Evolutionary conservation across 2,329 filamentous ascomycete genomes (phyloP).

Genomic region (Diaporthe humulicola): DNA sequence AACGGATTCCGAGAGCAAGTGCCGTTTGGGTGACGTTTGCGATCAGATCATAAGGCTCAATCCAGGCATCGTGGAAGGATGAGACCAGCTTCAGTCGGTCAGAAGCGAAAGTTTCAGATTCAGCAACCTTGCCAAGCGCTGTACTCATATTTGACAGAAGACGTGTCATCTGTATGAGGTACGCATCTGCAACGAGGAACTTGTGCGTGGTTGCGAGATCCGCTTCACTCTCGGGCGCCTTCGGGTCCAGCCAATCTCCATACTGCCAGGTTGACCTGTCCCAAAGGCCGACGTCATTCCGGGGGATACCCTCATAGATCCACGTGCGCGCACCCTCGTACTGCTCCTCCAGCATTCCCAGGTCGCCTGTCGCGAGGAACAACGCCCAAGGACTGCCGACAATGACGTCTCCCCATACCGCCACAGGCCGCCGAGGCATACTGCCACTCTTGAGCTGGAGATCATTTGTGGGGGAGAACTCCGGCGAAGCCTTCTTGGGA

Average conservation of each 20-base stretch:
- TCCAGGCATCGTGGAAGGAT: conserved; percentile 12
- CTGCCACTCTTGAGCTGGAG: neutral
- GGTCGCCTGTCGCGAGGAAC: neutral
- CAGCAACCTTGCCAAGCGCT: neutral
- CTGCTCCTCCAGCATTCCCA: conserved; percentile 42
- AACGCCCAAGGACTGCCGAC: conserved; percentile 17
- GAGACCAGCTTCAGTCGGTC: neutral
- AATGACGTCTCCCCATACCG: conserved; percentile 8
- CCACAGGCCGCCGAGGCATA: conserved; percentile 1
- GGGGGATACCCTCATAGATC: conserved; percentile 46
- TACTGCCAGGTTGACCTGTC: conserved; percentile 43
- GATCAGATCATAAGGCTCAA: conserved; percentile 12
- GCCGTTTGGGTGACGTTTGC: conserved; percentile 16
- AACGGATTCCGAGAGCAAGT: conserved; percentile 14
- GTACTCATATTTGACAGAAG: conserved; percentile 12
- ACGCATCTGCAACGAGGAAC: conserved; percentile 16
- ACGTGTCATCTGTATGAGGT: conserved; percentile 24
- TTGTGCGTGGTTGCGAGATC: neutral
- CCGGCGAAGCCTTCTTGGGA: neutral
- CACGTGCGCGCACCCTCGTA: conserved; percentile 48
- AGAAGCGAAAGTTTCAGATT: neutral
- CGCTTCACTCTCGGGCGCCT: conserved; percentile 42
- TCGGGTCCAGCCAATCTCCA: conserved; percentile 51
- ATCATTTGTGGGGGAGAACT: neutral
- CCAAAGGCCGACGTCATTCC: conserved; percentile 47